These are phyloP conservation scores for Sextonia rubra DNA, from an alignment of 164 flowering plant species.

Conservation along the genomic window DNA sequence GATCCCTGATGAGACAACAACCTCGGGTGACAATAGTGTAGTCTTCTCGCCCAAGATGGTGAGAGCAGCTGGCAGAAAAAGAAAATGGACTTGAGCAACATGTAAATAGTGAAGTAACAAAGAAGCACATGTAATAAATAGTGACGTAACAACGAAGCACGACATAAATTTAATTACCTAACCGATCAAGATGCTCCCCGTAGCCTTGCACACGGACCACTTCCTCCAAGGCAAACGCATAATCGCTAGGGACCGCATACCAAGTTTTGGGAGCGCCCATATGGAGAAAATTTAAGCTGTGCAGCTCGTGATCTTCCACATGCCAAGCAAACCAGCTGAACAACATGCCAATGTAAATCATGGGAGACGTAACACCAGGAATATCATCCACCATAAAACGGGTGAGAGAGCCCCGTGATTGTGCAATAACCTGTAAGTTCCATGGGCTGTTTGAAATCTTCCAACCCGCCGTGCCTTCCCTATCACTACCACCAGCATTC, in stretches of 20 bases:
- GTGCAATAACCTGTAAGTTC: slow-evolving; percentile 93
- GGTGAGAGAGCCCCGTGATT: slow-evolving; percentile 92
- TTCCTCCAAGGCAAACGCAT: slow-evolving; percentile 89
- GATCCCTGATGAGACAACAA: slow-evolving; percentile 72
- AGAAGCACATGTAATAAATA: not conserved
- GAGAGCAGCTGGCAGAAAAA: slow-evolving; percentile 72
- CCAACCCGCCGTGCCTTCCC: slow-evolving; percentile 93
- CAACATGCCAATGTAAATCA: slow-evolving; percentile 96
- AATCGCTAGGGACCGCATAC: slow-evolving; percentile 92
- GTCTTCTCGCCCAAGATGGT: slow-evolving; percentile 89
- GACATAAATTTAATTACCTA: slow-evolving; percentile 52
- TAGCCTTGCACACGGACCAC: slow-evolving; percentile 62
- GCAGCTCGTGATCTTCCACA: slow-evolving; percentile 99
- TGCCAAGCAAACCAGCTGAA: slow-evolving; percentile 99
- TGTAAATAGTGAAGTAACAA: slow-evolving; percentile 2
- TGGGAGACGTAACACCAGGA: slow-evolving; percentile 98
- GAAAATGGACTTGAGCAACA: slow-evolving; percentile 22
- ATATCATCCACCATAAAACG: slow-evolving; percentile 98
- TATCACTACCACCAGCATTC: slow-evolving; percentile 21
- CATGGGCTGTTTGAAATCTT: slow-evolving; percentile 95
- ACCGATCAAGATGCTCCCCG: slow-evolving; percentile 68
- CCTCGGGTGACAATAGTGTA: slow-evolving; percentile 87
- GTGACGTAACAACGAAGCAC: too few species aligned
- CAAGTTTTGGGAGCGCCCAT: slow-evolving; percentile 93
- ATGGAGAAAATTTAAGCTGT: slow-evolving; percentile 94